Conservation (phyloP, 257 asterid genomes). For the Przewalskia tangutica region DNA sequence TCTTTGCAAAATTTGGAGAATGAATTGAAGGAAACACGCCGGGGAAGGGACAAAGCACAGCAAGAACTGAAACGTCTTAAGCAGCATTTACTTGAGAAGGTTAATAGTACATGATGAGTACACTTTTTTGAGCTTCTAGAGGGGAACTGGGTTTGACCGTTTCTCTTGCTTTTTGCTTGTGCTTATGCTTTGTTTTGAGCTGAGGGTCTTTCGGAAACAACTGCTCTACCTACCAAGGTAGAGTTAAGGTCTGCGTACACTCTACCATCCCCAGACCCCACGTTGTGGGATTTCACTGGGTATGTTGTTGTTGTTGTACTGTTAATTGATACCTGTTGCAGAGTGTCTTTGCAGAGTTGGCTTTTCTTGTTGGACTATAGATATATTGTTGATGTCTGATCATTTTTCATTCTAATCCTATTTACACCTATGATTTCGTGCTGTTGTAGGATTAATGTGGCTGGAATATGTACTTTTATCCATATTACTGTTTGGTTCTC, state of each 20-base stretch:
- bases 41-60: constrained; percentile 70
- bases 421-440: not conserved
- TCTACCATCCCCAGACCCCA: too few relatives aligned
- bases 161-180: too few relatives aligned
- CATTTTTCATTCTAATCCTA: not conserved
- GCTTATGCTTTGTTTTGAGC: too few relatives aligned
- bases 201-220: too few relatives aligned
- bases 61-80: constrained; percentile 82
- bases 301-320: too few relatives aligned
- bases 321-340: not conserved
- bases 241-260: too few relatives aligned
- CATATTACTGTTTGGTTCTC: not conserved
- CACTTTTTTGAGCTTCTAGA: not conserved
- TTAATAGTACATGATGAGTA: constrained; percentile 1
- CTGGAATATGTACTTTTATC: not conserved
- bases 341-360: not conserved
- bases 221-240: too few relatives aligned
- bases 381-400: not conserved
- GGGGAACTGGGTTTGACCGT: not conserved
- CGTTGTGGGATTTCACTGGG: too few relatives aligned
- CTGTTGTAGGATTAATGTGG: not conserved
- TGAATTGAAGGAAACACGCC: constrained; percentile 57
- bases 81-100: constrained; percentile 96
- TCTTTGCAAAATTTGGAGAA: constrained; percentile 65
- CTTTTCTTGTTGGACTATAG: not conserved